Conservation (phyloP, 305 asterid species). For the Fraxinus velutina region DNA sequence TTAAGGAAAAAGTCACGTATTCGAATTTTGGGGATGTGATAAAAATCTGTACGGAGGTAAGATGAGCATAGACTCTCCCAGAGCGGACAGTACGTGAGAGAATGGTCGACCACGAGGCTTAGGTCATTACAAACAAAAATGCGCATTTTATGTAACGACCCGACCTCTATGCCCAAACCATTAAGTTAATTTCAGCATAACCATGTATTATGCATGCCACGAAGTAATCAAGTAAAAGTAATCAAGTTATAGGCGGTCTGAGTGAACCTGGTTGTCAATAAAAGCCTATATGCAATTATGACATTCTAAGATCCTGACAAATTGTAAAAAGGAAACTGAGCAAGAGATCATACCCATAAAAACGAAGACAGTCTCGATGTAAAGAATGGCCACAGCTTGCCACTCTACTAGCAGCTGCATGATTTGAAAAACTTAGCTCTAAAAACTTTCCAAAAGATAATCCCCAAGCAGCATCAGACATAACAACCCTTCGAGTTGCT, state of each 20-base stretch:
- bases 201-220: constrained; percentile 17
- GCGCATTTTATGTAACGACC: not conserved
- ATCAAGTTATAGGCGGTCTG: not conserved
- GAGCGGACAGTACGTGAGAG: not conserved
- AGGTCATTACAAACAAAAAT: not conserved
- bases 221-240: constrained; percentile 7
- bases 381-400: constrained; percentile 97
- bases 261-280: not conserved
- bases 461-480: constrained; percentile 99
- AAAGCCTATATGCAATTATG: constrained; percentile 8
- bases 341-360: constrained; percentile 70
- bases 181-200: not conserved
- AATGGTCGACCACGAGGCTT: not conserved
- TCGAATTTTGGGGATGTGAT: not conserved
- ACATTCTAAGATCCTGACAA: not conserved
- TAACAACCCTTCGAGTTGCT: constrained; percentile 82
- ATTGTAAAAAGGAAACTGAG: constrained; percentile 17
- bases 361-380: constrained; percentile 94
- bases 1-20: not conserved
- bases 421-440: constrained; percentile 97
- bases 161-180: not conserved
- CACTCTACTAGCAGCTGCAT: constrained; percentile 98
- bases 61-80: not conserved
- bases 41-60: not conserved
- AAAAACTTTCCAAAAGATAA: constrained; percentile 94